Conservation (phyloP, 75 land plant genomes). For the Sequoiadendron giganteum region DNA sequence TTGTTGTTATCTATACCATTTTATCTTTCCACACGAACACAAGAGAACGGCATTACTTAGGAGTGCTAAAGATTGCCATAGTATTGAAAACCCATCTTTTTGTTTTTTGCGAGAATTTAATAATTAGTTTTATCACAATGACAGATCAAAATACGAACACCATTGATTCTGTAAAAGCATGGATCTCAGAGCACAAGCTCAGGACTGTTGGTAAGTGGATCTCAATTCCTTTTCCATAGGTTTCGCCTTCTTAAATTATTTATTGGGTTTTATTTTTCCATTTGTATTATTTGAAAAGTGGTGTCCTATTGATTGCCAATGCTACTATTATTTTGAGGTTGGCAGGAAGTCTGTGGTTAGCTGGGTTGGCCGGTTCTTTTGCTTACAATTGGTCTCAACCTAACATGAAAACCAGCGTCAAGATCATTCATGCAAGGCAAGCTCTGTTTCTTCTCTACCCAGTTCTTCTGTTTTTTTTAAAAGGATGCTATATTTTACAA, state of each 20-base stretch:
- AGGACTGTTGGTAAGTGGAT: conserved; percentile 60
- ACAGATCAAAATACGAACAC: conserved; percentile 29
- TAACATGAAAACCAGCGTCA: conserved; percentile 81
- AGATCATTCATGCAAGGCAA: conserved; percentile 85
- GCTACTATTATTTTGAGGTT: background rate
- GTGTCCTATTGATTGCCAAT: background rate
- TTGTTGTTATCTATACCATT: no score
- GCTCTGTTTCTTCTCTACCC: background rate
- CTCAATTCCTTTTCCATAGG: background rate
- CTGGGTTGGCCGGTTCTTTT: conserved; percentile 63
- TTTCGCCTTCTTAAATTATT: background rate
- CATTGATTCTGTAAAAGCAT: conserved; percentile 47
- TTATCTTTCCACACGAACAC: no score
- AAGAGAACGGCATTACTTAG: no score
- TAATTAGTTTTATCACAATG: conserved; percentile 18
- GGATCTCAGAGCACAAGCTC: conserved; percentile 79
- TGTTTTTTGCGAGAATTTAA: background rate
- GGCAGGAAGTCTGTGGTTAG: conserved; percentile 69
- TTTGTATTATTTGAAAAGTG: background rate
- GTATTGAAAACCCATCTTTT: background rate
- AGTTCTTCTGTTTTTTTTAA: background rate
- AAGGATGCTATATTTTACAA: background rate
- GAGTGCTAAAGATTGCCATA: background rate
- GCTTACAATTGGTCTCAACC: conserved; percentile 91
- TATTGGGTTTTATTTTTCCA: background rate